phyloP scores from a whole-genome alignment of 257 asterid species.

The Solanum peruvianum region DNA sequence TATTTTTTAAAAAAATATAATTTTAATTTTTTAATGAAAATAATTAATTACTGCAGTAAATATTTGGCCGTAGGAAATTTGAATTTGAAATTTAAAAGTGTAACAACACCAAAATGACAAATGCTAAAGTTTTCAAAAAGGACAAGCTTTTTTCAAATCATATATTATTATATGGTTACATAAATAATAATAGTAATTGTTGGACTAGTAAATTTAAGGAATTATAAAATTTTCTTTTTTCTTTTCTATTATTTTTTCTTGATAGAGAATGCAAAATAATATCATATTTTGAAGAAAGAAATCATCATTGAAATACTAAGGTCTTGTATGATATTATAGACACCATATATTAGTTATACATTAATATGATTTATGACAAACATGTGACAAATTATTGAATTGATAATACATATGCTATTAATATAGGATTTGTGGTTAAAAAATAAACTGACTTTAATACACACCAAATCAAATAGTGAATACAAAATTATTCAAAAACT shows the following conservation, averaged over 20 bases:
- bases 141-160: background rate
- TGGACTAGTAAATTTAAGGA: background rate
- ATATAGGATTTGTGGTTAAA: background rate
- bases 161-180: background rate
- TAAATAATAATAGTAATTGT: background rate
- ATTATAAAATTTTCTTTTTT: background rate
- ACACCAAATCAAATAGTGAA: background rate
- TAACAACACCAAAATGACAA: background rate
- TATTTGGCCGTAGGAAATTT: background rate
- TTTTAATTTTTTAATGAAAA: background rate
- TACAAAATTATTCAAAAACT: background rate
- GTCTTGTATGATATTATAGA: background rate
- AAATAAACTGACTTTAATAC: background rate
- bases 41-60: background rate
- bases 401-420: background rate
- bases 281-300: background rate
- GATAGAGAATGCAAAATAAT: background rate
- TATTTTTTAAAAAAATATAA: background rate
- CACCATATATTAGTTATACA: background rate
- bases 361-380: too few species aligned
- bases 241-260: background rate
- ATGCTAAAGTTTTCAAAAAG: background rate
- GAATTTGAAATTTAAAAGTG: background rate
- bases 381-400: background rate
- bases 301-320: background rate